Conservation (phyloP, 2,329 filamentous ascomycete species). For the Trichoderma atroviride region DNA sequence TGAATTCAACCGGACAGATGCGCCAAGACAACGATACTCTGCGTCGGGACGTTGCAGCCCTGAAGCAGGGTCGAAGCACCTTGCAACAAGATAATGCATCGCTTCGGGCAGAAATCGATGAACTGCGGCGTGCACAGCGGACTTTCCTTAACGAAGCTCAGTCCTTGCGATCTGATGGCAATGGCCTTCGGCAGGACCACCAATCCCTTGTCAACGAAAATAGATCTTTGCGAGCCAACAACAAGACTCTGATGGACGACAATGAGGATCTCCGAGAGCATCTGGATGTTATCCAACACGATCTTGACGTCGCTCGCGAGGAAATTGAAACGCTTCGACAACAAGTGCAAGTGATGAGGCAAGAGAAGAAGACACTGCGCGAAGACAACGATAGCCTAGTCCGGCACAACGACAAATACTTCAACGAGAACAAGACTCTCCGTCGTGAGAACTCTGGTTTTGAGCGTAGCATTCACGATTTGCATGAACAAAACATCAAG, state of each 20-base stretch:
- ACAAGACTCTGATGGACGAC: conserved; percentile 46
- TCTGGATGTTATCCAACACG: conserved; percentile 45
- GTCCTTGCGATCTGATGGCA: conserved; percentile 47
- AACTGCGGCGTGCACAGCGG: conserved; percentile 41
- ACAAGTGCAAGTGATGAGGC: conserved; percentile 43
- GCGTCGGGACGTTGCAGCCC: conserved; percentile 45
- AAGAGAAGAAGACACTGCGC: conserved; percentile 50
- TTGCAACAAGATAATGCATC: conserved; percentile 47
- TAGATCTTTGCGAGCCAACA: conserved; percentile 47
- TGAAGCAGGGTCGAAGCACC: conserved; percentile 44
- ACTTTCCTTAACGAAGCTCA: conserved; percentile 45
- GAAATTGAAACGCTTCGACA: conserved; percentile 46
- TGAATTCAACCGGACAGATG: conserved; percentile 46
- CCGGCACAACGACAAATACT: conserved; percentile 58
- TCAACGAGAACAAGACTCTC: conserved; percentile 55
- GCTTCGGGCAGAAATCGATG: conserved; percentile 47
- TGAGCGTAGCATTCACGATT: conserved; percentile 48
- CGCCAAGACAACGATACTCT: conserved; percentile 45
- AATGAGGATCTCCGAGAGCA: conserved; percentile 49
- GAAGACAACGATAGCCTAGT: conserved; percentile 57
- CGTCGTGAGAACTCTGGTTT: conserved; percentile 52
- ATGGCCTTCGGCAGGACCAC: conserved; percentile 46
- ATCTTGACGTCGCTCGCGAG: conserved; percentile 46
- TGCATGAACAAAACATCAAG: conserved; percentile 52
- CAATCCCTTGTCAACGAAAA: conserved; percentile 50